These are phyloP conservation scores for Liriodendron chinense DNA, from an alignment of 164 flowering plant genomes.

Conservation along the genomic window DNA sequence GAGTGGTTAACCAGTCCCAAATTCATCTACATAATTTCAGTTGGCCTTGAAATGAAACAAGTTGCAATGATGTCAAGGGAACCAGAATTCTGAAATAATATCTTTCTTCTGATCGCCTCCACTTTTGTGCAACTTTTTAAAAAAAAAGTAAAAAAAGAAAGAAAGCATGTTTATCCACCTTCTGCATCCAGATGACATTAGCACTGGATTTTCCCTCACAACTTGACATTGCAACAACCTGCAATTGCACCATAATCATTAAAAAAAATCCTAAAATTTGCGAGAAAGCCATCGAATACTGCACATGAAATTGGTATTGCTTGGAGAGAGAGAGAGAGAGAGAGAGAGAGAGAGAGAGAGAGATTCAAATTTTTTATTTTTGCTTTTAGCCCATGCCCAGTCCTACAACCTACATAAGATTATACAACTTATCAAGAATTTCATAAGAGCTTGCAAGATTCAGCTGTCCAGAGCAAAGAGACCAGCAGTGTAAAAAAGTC, in stretches of 20 bases:
- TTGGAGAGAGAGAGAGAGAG: no score
- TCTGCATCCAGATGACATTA: conserved; percentile 5
- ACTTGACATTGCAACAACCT: conserved; percentile 8
- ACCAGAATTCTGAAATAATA: neutral
- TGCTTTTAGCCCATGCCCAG: no score
- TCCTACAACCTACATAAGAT: no score
- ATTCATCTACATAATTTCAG: neutral
- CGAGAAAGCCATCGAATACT: neutral
- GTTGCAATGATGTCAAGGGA: neutral
- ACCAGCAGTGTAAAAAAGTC: no score
- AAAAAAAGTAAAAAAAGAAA: no score
- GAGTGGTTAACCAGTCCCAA: neutral
- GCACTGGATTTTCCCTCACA: neutral
- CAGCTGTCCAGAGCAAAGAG: no score
- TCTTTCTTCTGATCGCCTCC: neutral
- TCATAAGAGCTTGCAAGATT: no score
- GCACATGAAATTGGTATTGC: no score
- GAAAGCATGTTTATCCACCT: neutral
- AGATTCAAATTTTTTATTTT: no score
- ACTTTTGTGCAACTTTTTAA: neutral
- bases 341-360: no score
- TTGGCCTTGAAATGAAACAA: no score
- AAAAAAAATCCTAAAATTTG: neutral
- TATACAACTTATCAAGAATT: no score
- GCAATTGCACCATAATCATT: conserved; percentile 2